phyloP scores from a whole-genome alignment of 208 protist genomes.

The Crithidia expoeki region DNA sequence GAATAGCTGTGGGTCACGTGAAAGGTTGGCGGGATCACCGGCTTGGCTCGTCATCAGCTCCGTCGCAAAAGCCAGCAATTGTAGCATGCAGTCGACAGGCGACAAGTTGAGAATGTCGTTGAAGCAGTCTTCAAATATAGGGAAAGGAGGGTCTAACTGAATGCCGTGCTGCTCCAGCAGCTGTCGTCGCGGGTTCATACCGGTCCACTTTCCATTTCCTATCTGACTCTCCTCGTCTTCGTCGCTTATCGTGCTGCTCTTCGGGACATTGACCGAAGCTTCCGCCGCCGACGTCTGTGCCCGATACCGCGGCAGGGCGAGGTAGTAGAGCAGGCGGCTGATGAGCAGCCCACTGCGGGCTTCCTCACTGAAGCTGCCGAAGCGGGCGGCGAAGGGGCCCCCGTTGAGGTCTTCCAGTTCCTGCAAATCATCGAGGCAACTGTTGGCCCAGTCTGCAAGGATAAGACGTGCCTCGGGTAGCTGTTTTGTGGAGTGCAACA shows the following conservation, averaged over 20 bases:
- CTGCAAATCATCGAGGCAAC: slow-evolving; percentile 84
- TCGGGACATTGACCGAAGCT: background rate
- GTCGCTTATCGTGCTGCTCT: background rate
- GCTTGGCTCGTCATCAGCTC: slow-evolving; percentile 68
- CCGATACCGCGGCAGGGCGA: slow-evolving; percentile 84
- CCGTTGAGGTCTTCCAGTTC: slow-evolving; percentile 82
- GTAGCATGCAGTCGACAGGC: slow-evolving; percentile 68
- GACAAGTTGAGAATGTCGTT: slow-evolving; percentile 69
- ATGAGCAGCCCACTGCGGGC: slow-evolving; percentile 78
- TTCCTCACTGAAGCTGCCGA: slow-evolving; percentile 82
- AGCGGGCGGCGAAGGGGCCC: slow-evolving; percentile 66
- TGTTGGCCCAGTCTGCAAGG: slow-evolving; percentile 87
- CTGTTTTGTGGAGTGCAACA: slow-evolving; percentile 63
- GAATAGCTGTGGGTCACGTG: slow-evolving; percentile 24
- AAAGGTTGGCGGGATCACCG: slow-evolving; percentile 32
- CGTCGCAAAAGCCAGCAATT: slow-evolving; percentile 85
- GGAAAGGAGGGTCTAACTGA: slow-evolving; percentile 86
- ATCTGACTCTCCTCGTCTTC: background rate
- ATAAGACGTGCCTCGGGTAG: slow-evolving; percentile 84
- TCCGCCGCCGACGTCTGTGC: slow-evolving; percentile 30
- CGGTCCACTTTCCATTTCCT: slow-evolving; percentile 7
- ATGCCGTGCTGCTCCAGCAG: slow-evolving; percentile 79
- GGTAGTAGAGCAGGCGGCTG: slow-evolving; percentile 88
- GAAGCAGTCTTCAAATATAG: slow-evolving; percentile 88
- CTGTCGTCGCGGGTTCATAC: slow-evolving; percentile 57